Evolutionary conservation across 768 basidiomycete species (phyloP).

Genomic region (Amylocystis lapponica): DNA sequence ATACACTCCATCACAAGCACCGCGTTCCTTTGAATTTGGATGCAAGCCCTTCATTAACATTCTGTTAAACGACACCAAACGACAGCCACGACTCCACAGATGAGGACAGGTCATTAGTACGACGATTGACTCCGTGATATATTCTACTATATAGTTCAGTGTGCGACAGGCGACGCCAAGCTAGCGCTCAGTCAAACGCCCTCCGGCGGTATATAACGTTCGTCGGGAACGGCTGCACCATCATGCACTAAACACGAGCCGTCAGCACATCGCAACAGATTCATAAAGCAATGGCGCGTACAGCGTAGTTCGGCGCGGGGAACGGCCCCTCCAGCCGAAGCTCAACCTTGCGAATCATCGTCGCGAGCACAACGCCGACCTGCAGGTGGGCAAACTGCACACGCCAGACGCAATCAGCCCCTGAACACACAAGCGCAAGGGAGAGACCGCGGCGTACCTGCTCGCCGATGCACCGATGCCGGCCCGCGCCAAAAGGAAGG

Average conservation of each 20-base stretch:
- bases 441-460: conserved; percentile 20
- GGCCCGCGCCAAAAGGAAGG: conserved; percentile 95
- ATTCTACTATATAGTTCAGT: too few relatives aligned
- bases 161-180: too few relatives aligned
- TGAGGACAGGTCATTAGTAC: too few relatives aligned
- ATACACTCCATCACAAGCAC: too few relatives aligned
- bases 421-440: neutral
- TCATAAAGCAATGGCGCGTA: conserved; percentile 33
- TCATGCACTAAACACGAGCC: conserved; percentile 67
- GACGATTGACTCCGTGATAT: neutral
- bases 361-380: conserved; percentile 76
- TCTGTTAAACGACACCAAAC: too few relatives aligned
- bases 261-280: conserved; percentile 1
- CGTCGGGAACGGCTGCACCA: conserved; percentile 68
- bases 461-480: conserved; percentile 93
- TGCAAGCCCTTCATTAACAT: too few relatives aligned
- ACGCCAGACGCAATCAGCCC: neutral
- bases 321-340: conserved; percentile 61
- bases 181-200: conserved; percentile 30
- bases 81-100: too few relatives aligned
- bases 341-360: conserved; percentile 72
- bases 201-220: conserved; percentile 65
- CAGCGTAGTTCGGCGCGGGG: conserved; percentile 87
- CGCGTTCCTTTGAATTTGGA: too few relatives aligned
- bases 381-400: conserved; percentile 90